Base-by-base conservation (phyloP, 164 flowering plant species). In the Vitis riparia region DNA sequence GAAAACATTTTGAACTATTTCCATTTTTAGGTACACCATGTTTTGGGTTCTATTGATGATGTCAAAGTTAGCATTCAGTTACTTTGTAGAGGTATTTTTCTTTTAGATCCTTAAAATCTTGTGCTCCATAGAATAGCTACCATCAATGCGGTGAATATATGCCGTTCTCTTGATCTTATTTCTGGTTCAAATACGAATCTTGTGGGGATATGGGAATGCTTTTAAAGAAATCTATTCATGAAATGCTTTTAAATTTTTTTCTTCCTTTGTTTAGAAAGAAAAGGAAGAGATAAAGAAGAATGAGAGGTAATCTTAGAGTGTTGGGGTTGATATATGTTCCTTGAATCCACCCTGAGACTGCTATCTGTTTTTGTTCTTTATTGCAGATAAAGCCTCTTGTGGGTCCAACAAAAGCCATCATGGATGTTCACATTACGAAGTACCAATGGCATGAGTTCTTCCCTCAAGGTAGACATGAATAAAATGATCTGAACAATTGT, bases 391-490 rank as follows among this genome's bases (percentile, higher is more conserved):
- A 70, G 79, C 98, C 98, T 71, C 85, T 93, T 57, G 94, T 91
- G 12, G 81, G 67, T 62, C 98, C 98, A 75, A 93, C 98, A 47
- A 90, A 87, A 78, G 69, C 77, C 16, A 82, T 93, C 71, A 93
- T 91, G 97, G 11, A 68, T 11, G 77, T 76, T 57, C 86, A 50
- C 11, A 73, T 93, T 44, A 14, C 30, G 23, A 65, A 1, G 2
- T 93, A 71, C 60, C 66, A 82, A 27, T 93, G 98, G 98, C 98
- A 93, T 76, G 98, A 93, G 65, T 93, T 93, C 59, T 93, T 93
- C 66, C 98, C 98, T 16, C 86, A 59, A 66, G 98, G 98, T 93
- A 86, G 73, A 65, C 65, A 51, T 48, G 29, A 57, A 1, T 11
- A 32, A 47, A 32, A 62, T 62, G 51, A 49, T 49, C 5, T 37